Base-by-base conservation (phyloP, 495 filamentous ascomycete species). In the Neurospora africana region DNA sequence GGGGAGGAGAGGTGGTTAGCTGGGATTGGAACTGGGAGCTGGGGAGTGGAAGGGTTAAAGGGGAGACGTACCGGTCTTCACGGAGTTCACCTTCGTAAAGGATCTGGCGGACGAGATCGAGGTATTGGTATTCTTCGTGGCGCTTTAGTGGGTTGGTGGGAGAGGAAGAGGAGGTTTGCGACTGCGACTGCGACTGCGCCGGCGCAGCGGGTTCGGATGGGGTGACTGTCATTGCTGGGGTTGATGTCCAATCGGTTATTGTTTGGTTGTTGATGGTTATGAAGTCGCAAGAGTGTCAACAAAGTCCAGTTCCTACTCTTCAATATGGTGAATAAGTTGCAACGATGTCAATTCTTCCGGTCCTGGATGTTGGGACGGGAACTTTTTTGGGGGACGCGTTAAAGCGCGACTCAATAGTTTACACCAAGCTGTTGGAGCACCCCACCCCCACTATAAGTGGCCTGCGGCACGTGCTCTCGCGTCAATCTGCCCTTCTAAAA, bases 51-150 rank as follows among this genome's bases (percentile, higher is more conserved):
- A 3, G 11, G 17, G 65, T 69, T 7, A 23, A 17, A 30, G 53
- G 33, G 41, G 36, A 35, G 33, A 37, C 41, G 35, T 74, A 81
- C 79, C 78, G 69, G 71, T 79, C 79, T 10, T 69, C 72, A 15
- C 79, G 78, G 19, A 77, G 74, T 61, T 81, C 78, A 19, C 78
- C 79, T 44, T 78, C 41, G 11, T 78, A 73, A 30, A 79, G 72
- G 35, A 78, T 79, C 13, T 79, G 75, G 53, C 78, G 75, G 53
- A 78, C 76, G 3, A 81, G 72, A 36, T 79, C 78, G 71, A 79
- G 76, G 68, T 79, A 79, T 69, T 79, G 76, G 68, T 77, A 73
- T 58, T 79, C 78, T 72, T 81, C 79, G 70, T 78, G 72, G 19
- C 76, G 72, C 21, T 70, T 70, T 1, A 39, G 19, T 17, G 73